Conservation (phyloP, 2,329 filamentous ascomycete species). For the Rhynchosporium secalis region DNA sequence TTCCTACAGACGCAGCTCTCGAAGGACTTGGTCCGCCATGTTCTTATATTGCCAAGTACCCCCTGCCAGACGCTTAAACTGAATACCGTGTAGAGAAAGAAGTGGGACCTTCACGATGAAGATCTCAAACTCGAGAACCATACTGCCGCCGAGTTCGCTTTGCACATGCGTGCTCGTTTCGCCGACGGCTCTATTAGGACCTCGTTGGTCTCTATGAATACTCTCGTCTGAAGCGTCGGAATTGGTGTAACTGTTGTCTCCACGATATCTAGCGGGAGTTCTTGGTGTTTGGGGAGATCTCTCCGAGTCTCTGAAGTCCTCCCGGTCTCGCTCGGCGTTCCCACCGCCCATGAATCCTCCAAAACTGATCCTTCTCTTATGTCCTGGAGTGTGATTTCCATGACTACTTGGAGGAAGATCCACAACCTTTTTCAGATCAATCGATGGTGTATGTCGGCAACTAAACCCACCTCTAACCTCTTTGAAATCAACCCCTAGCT, state of each 20-base stretch:
- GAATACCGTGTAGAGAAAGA: slow-evolving; percentile 88
- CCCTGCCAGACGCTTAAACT: slow-evolving; percentile 95
- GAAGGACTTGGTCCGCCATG: slow-evolving; percentile 93
- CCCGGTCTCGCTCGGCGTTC: slow-evolving; percentile 61
- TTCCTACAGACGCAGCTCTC: slow-evolving; percentile 72
- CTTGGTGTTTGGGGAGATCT: slow-evolving; percentile 51
- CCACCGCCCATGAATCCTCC: slow-evolving; percentile 60
- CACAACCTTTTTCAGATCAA: slow-evolving; percentile 74
- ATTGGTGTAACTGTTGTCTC: slow-evolving; percentile 76
- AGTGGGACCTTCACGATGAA: slow-evolving; percentile 97
- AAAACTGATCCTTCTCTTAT: slow-evolving; percentile 81
- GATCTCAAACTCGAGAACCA: slow-evolving; percentile 90
- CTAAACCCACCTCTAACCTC: slow-evolving; percentile 94
- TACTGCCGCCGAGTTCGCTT: slow-evolving; percentile 80
- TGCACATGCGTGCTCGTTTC: slow-evolving; percentile 93
- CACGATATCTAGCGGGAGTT: slow-evolving; percentile 47
- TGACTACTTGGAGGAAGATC: slow-evolving; percentile 60
- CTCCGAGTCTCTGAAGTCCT: slow-evolving; percentile 67
- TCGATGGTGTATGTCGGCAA: slow-evolving; percentile 85
- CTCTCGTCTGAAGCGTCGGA: slow-evolving; percentile 85
- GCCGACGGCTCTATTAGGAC: slow-evolving; percentile 64
- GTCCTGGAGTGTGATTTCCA: slow-evolving; percentile 52
- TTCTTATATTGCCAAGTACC: slow-evolving; percentile 99
- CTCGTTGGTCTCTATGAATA: slow-evolving; percentile 54
- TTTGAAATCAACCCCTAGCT: slow-evolving; percentile 84